Base-by-base conservation (phyloP, 257 asterid species). In the Solanum okadae region DNA sequence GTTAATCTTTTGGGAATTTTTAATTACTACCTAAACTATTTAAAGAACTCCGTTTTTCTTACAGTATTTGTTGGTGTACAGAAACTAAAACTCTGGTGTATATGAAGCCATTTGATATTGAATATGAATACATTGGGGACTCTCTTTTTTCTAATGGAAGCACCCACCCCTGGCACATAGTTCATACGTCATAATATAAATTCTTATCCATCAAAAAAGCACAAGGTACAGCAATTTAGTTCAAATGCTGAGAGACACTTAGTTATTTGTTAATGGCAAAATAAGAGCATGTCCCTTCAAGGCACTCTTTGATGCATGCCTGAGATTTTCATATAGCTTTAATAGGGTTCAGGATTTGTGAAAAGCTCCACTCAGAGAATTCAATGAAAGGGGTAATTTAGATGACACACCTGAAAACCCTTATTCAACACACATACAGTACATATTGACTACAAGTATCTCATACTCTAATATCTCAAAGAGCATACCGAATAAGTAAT, bases 401-500 rank as follows among this genome's bases (percentile, higher is more conserved):
- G 70, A 82, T 31, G 44, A 82, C 31, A 33, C 71, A 49, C 44
- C 25, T 82, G 86, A 49, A 49, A 49, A 49, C 4, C 44, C 20
- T 82, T 49, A 82, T 49, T 49, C 44, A 18, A 49, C 86, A 49
- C 34, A 82, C 31, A 49, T 52, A 31, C 6, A 49, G 22, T 31
- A 18, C 40, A 46, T 18, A 49, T 27, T 18, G 70, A 46, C 20
- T 81, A 44, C 10, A 44, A 79, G 85, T 81, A 79, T 49, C 56
- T 72, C 88, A 86, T 72, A 20, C 15, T 46, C 31, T 44, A 79
- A 71, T 68, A 78, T 85, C 67, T 81, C 71, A 37, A 88, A 85
- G 75, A 46, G 49, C 90, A 85, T 94, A 93, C 98, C 92, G 16
- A 72, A 86, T 87, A 35, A 86, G 37, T 84, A 87, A 86, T 89